Conservation (phyloP, 73 alveolate species). For the Effrenium voratum region DNA sequence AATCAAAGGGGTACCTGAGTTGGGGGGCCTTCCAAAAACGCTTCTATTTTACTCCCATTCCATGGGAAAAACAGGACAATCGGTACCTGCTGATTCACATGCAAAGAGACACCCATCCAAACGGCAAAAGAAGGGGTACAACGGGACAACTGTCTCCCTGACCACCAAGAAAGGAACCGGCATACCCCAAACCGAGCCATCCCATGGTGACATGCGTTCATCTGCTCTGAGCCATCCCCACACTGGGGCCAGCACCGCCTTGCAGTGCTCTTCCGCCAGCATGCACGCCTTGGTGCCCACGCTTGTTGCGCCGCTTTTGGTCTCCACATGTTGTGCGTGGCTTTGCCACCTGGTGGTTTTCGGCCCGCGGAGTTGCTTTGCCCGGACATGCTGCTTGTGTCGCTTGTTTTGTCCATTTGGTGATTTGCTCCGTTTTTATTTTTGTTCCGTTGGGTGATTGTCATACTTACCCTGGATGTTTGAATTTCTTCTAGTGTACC, state of each 20-base stretch:
- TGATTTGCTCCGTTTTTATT: not conserved
- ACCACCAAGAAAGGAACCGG: not conserved
- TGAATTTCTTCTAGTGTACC: not conserved
- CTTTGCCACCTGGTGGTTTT: not conserved
- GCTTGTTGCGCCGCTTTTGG: too few species aligned
- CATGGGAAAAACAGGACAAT: too few species aligned
- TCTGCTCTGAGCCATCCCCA: not conserved
- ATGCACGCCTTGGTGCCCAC: slow-evolving; percentile 51
- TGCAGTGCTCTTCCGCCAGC: slow-evolving; percentile 87
- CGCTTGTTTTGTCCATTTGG: not conserved
- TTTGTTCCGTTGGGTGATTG: not conserved
- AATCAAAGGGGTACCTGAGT: too few species aligned
- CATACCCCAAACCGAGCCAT: not conserved
- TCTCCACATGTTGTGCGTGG: too few species aligned
- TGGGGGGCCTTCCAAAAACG: too few species aligned
- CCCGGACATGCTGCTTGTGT: not conserved
- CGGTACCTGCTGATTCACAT: too few species aligned
- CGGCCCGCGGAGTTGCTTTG: not conserved
- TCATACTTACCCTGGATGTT: not conserved
- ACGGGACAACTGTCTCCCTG: too few species aligned
- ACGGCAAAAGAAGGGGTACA: too few species aligned
- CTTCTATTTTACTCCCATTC: too few species aligned
- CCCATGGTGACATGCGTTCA: not conserved
- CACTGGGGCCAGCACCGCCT: slow-evolving; percentile 33
- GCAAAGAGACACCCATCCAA: too few species aligned